Percentiles rank a stretch among this genome's conserved stretches.
Conservation (phyloP, 148 eudicot genomes). For the Nepenthes gracilis region DNA sequence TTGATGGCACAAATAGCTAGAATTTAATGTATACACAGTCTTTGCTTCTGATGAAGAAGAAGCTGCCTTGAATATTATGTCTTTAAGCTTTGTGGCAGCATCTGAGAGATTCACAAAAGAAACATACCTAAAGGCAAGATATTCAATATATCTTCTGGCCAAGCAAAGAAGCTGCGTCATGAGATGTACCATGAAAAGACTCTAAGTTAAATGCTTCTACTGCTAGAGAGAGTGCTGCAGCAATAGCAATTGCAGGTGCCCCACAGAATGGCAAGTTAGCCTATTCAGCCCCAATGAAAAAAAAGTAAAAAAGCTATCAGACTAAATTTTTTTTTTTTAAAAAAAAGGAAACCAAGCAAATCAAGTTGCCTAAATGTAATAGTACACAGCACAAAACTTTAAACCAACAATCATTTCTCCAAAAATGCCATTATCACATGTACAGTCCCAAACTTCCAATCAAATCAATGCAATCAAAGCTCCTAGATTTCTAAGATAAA, state of each 20-base stretch:
- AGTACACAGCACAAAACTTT: too few relatives aligned
- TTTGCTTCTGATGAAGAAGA: slow-evolving; percentile 46
- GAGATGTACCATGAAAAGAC: slow-evolving; percentile 41
- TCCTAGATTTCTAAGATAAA: too few relatives aligned
- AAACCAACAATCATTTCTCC: too few relatives aligned
- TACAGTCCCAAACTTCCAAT: too few relatives aligned
- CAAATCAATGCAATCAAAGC: too few relatives aligned
- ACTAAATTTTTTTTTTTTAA: too few relatives aligned
- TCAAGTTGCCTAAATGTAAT: too few relatives aligned
- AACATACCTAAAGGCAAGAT: slow-evolving; percentile 79
- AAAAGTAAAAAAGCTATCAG: too few relatives aligned
- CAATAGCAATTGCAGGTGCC: slow-evolving; percentile 97
- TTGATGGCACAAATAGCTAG: background rate
- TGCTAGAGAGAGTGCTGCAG: slow-evolving; percentile 88
- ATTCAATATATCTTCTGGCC: slow-evolving; percentile 40
- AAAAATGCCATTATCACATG: too few relatives aligned
- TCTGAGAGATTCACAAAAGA: slow-evolving; percentile 93
- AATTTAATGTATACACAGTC: slow-evolving; percentile 37
- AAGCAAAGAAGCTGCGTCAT: slow-evolving; percentile 54
- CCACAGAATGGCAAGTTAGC: slow-evolving; percentile 37
- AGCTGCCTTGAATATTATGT: slow-evolving; percentile 43
- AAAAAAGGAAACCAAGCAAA: too few relatives aligned
- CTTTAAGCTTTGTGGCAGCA: slow-evolving; percentile 75
- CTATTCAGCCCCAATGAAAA: too few relatives aligned
- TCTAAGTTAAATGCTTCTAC: slow-evolving; percentile 57